Evolutionary conservation across 257 asterid genomes (phyloP).

Genomic region (Solanum paucissectum): DNA sequence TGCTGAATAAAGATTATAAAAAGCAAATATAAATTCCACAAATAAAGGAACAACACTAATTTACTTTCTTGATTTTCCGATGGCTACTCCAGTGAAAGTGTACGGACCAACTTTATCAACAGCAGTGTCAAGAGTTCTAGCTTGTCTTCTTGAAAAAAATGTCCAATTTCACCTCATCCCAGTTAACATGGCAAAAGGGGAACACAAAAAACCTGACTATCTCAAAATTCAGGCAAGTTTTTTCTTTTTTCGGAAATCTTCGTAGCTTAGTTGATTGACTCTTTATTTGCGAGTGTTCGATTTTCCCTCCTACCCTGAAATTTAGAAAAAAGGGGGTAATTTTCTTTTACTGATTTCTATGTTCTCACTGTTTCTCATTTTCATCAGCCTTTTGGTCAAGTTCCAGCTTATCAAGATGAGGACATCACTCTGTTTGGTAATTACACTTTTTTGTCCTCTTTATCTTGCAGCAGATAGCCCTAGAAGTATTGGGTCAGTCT

Average conservation of each 20-base stretch:
- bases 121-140: constrained; percentile 67
- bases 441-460: no score
- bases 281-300: no score
- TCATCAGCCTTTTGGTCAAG: constrained; percentile 85
- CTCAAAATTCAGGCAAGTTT: constrained; percentile 62
- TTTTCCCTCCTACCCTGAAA: no score
- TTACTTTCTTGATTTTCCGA: constrained; percentile 6
- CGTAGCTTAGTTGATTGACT: not conserved
- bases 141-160: constrained; percentile 65
- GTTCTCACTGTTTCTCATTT: not conserved
- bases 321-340: not conserved
- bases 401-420: constrained; percentile 77
- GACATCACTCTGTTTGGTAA: constrained; percentile 62
- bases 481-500: not conserved
- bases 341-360: not conserved
- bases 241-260: not conserved
- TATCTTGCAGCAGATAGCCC: not conserved
- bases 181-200: constrained; percentile 62
- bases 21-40: not conserved
- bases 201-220: constrained; percentile 68
- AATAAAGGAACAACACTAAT: not conserved
- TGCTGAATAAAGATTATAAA: not conserved
- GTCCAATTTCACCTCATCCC: constrained; percentile 60
- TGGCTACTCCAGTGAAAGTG: constrained; percentile 69
- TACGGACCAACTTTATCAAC: constrained; percentile 71